Base-by-base conservation (phyloP, 2,329 filamentous ascomycete species). In the Colletotrichum tabaci region DNA sequence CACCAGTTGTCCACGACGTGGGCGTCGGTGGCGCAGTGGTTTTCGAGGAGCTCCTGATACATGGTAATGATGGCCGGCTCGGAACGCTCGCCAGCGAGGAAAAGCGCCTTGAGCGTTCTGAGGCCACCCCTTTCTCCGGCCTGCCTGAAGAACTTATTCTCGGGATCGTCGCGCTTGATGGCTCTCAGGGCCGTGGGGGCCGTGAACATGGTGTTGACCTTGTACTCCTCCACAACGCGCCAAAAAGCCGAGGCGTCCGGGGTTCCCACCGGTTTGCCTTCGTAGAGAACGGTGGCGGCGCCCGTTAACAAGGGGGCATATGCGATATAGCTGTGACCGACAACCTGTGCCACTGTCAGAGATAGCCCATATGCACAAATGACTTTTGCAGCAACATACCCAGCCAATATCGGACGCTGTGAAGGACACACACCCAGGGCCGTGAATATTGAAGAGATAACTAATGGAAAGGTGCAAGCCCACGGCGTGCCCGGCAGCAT, bases 211-310 rank as follows among this genome's bases (percentile, higher is more conserved):
- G 90, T 89, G 73, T 94, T 97, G 66, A 97, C 94, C 77, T 92
- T 92, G 84, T 98, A 92, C 76, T 97, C 93, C 74, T 95, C 92
- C 4, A 97, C 82, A 21, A 98, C 90, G 2, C 95, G 87, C 95
- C 95, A 98, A 79, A 98, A 96, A 0, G 93, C 92, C 7, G 94
- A 92, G 0, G 94, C 93, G 76, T 98, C 91, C 0, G 95, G 95
- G 0, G 95, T 98, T 5, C 95, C 95, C 15, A 98, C 87, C 0
- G 95, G 95, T 75, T 98, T 98, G n/a, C 95, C 96, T 82, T 98
- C 95, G 80, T 95, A 98, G 0, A 98, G 85, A 1, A 98, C 89
- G 0, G 94, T 97, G 1, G 95, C 92, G 2, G 95, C 95, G 6
- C 95, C 95, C 0, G 92, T 90, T 2, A 98, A 88, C 7, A 98